Conservation (phyloP, 352 stramenopile genomes). For the Pythium oligandrum region DNA sequence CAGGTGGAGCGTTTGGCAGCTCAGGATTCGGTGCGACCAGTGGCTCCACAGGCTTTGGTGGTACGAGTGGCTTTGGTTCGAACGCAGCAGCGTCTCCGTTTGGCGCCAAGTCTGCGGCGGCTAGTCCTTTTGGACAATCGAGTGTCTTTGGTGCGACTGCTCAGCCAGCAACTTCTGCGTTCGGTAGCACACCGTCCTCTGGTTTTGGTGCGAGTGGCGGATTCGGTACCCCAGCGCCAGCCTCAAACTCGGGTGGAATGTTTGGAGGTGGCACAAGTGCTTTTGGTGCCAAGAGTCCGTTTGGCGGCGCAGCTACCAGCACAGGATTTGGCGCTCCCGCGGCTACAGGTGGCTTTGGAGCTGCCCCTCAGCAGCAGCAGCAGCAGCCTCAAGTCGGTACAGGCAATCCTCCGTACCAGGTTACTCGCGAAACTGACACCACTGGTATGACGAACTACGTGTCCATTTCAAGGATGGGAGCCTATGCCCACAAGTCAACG, state of each 20-base stretch:
- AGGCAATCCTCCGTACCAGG: conserved; percentile 61
- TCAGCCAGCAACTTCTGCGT: conserved; percentile 12
- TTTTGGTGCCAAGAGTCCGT: conserved; percentile 38
- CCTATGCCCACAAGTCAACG: conserved; percentile 68
- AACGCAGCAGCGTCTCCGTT: conserved; percentile 7
- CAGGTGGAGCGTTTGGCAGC: not conserved
- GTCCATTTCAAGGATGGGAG: conserved; percentile 63
- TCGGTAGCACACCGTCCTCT: conserved; percentile 5
- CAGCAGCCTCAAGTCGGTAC: conserved; percentile 55
- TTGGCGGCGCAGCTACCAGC: conserved; percentile 2
- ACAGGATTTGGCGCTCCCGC: conserved; percentile 14
- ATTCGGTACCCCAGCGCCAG: conserved; percentile 31
- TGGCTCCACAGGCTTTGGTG: conserved; percentile 11
- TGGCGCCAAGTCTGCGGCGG: conserved; percentile 36
- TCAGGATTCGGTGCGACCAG: not conserved
- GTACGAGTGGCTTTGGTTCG: not conserved
- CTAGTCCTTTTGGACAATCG: conserved; percentile 55
- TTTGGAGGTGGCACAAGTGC: conserved; percentile 40
- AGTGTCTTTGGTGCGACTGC: conserved; percentile 39
- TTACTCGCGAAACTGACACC: conserved; percentile 55
- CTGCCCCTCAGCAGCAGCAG: conserved; percentile 10
- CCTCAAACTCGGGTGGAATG: conserved; percentile 15
- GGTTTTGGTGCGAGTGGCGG: conserved; percentile 19
- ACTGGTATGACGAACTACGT: conserved; percentile 34
- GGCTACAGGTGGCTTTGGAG: conserved; percentile 2